Evolutionary conservation across 2,329 filamentous ascomycete species (phyloP), one percentile per base, ranked within the genome.

Genomic region (Lasiodiplodia citricola): DNA sequence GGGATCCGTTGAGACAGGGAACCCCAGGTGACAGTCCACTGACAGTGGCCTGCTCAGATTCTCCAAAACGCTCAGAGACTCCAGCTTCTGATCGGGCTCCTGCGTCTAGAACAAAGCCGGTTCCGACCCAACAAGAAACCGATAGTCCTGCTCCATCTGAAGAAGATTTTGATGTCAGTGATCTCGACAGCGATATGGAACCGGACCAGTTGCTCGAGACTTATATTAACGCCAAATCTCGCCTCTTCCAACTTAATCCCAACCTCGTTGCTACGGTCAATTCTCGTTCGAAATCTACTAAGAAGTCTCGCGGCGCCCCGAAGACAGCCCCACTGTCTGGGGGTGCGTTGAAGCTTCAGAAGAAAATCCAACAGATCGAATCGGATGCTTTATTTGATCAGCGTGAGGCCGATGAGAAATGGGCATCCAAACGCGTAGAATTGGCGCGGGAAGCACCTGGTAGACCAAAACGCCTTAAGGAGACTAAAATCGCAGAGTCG

Each of bases 341-440:
- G 25, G 86, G 88, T 70, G 83, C 89, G 54, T 86, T 86, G 11
- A 92, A 90, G 73, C 80, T 97, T 2, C 85, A 91, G 51, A 88
- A 90, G 18, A 96, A 94, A 76, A 82, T 97, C 50, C 86, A 89
- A 47, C 87, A 87, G 70, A 92, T 97, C 52, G 91, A 96, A 74
- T 91, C 88, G 2, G 85, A 87, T 72, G 76, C 83, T 0, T 74
- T 87, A 3, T 86, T 87, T 70, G 84, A 87, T 70, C 75, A 81
- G 68, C 74, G 77, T 5, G 77, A 82, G 64, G 85, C 84, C 13
- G 82, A 85, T 44, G 75, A 76, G 14, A 76, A 77, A 60, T 87
- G 85, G 85, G 76, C 76, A 31, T 75, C 74, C n/a, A 79, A 75
- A 71, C 82, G 80, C 69, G 79, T 80, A 56, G 77, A 82, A 25